These are phyloP conservation scores for Penicillium carneum DNA, from an alignment of 2,329 filamentous ascomycete species.

Conservation along the genomic window DNA sequence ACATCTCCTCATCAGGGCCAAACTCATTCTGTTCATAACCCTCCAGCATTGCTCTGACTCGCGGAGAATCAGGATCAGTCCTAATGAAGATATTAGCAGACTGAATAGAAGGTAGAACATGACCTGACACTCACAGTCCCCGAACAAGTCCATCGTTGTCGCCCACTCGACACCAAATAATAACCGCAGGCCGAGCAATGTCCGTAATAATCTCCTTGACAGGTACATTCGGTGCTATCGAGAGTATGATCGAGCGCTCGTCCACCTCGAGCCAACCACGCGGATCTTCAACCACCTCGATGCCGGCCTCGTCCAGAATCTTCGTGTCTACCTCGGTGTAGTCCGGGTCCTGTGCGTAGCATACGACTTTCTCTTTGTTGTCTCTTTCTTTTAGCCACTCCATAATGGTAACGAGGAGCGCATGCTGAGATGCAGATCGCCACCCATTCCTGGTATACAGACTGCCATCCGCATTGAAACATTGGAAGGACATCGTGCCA, in stretches of 20 bases:
- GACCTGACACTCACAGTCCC: background rate
- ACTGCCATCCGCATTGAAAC: too few relatives aligned
- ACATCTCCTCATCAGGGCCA: constrained; percentile 13
- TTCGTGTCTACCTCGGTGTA: constrained; percentile 29
- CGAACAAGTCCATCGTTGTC: constrained; percentile 17
- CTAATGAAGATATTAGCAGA: constrained; percentile 11
- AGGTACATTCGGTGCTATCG: constrained; percentile 41
- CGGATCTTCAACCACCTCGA: constrained; percentile 39
- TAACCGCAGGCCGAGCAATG: constrained; percentile 41
- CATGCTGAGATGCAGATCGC: constrained; percentile 20
- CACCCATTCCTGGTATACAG: background rate
- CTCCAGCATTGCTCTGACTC: constrained; percentile 27
- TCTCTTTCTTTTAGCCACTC: constrained; percentile 19
- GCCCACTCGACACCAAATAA: constrained; percentile 35
- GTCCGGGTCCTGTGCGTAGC: constrained; percentile 35
- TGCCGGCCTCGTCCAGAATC: constrained; percentile 22
- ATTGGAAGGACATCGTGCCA: background rate
- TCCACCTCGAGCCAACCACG: constrained; percentile 48
- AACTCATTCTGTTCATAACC: constrained; percentile 28
- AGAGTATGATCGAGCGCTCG: constrained; percentile 45
- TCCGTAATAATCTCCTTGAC: constrained; percentile 51
- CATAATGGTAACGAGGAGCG: constrained; percentile 19
- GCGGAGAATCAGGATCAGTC: constrained; percentile 24
- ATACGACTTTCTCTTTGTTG: constrained; percentile 18
- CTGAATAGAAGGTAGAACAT: background rate